Conservation (phyloP, 176 grass and related monocot genomes). For the Themeda triandra region DNA sequence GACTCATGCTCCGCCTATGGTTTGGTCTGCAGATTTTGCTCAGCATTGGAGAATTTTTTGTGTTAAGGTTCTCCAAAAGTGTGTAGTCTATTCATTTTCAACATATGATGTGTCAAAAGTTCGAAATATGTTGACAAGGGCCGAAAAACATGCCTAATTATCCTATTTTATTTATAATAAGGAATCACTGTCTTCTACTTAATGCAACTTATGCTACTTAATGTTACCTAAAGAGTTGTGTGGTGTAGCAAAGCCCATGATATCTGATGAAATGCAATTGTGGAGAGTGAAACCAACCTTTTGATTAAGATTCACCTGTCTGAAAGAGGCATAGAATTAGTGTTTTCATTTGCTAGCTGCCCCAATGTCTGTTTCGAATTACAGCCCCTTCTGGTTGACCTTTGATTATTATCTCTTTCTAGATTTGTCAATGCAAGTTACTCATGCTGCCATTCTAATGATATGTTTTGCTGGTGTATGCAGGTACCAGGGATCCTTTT, state of each 20-base stretch:
- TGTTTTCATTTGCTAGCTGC: background rate
- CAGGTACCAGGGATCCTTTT: constrained; percentile 95
- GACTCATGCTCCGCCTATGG: background rate
- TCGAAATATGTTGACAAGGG: background rate
- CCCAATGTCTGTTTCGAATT: background rate
- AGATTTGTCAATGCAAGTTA: background rate
- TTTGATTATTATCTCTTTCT: background rate
- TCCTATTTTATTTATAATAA: background rate
- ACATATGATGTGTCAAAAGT: background rate
- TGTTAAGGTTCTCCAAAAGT: background rate
- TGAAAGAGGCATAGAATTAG: background rate
- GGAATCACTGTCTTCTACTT: background rate
- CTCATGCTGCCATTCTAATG: background rate
- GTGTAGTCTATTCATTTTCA: background rate
- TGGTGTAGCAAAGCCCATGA: background rate
- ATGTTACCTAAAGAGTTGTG: background rate
- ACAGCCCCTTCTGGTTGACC: background rate
- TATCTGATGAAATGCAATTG: background rate
- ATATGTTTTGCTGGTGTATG: constrained; percentile 17
- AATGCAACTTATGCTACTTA: background rate
- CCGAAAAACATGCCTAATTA: background rate
- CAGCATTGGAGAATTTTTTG: constrained; percentile 1
- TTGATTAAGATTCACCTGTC: background rate
- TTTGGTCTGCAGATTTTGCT: constrained; percentile 4
- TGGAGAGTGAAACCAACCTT: constrained; percentile 2